Percentiles rank a stretch among this genome's conserved stretches.
Evolutionary conservation across 345 rosid species (phyloP).

Genomic region (Syzygium aromaticum): DNA sequence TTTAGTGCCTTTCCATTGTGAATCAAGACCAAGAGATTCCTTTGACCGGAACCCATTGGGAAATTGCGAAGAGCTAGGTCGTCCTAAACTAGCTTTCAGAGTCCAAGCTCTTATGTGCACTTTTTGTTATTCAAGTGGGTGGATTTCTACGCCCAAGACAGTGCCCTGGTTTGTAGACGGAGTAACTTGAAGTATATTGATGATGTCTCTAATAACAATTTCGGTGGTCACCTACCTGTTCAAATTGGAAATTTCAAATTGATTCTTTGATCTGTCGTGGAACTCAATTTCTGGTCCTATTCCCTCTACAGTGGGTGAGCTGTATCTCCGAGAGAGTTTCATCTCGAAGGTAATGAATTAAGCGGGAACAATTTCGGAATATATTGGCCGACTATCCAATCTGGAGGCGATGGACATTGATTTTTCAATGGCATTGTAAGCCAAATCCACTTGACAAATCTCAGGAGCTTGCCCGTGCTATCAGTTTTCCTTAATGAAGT

Average conservation of each 20-base stretch:
- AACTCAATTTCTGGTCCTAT: neutral
- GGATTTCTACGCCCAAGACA: neutral
- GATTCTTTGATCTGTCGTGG: neutral
- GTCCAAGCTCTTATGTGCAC: neutral
- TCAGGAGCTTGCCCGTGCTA: neutral
- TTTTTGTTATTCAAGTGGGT: neutral
- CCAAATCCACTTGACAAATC: slow-evolving; percentile 9
- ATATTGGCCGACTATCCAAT: neutral
- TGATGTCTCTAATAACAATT: neutral
- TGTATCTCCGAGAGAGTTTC: neutral
- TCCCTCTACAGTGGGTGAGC: neutral
- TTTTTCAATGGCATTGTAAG: neutral
- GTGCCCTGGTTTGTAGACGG: neutral
- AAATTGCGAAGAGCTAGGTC: no score
- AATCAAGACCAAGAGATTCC: no score
- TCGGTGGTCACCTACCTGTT: neutral
- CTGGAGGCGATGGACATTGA: neutral
- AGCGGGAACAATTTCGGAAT: neutral
- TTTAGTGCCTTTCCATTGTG: no score
- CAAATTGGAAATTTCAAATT: neutral
- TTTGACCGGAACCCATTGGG: neutral
- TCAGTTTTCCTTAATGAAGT: neutral
- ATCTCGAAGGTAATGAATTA: neutral
- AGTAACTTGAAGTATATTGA: neutral
- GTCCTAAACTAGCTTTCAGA: no score